Base-by-base conservation (phyloP, 495 filamentous ascomycete genomes). In the Penicillium parvum region DNA sequence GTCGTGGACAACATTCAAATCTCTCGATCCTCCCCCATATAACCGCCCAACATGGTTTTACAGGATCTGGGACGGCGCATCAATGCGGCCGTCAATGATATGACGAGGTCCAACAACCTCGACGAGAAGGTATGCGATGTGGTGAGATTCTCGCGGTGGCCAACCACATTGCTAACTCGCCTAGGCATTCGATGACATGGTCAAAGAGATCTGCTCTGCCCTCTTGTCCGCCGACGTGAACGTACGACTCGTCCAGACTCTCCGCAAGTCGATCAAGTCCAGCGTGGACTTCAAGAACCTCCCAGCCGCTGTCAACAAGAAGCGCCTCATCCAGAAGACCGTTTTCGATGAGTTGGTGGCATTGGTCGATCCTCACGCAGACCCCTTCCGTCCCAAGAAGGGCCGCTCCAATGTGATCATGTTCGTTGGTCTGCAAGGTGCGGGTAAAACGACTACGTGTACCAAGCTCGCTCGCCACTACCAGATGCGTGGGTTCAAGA, bases 61-160 rank as follows among this genome's bases (percentile, higher is more conserved):
- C 90, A 95, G 82, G 92, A 97, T 78, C 76, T 99, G 17, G 92
- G 92, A 50, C 88, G 91, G 77, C 94, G 94, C 65, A 96, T 99
- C 65, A 97, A 96, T 66, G 81, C 87, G 72, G 92, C 92, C 52
- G 85, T 99, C 62, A 88, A 83, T 53, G 91, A 97, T 69, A 76
- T 97, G 53, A 95, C 92, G 29, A 76, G 92, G 51, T 88, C 90
- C 6, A 84, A 79, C 41, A 96, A 89, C 60, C 79, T 97, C 44
- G 91, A 96, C 53, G 92, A 99, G 72, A 97, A 97, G 86, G 90
- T 86, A 56, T 45, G 66, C 14, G 20, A 17, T 44, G 6, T 21
- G 10, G 19, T 40, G 40, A 42, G 12, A n/a, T 28, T 19, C 5
- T 18, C 23, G 32, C 23, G 19, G 29, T 23, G 27, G 37, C 33